Conservation (phyloP, 2,329 filamentous ascomycete genomes). For the Aspergillus piperis region DNA sequence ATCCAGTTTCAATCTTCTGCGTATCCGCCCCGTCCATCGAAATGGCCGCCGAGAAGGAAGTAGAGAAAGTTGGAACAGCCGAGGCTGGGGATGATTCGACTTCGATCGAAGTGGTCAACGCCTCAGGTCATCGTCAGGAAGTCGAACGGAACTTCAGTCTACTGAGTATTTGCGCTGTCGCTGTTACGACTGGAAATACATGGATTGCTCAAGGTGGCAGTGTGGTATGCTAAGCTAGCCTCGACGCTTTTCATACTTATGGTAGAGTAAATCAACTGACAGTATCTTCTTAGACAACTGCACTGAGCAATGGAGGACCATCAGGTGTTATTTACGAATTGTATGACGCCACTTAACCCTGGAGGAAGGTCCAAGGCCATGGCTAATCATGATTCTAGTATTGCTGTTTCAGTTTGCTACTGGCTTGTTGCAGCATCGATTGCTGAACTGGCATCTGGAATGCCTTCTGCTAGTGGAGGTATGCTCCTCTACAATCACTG, state of each 20-base stretch:
- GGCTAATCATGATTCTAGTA: conserved; percentile 29
- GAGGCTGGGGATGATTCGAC: conserved; percentile 30
- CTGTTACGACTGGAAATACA: conserved; percentile 64
- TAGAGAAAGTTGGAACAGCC: conserved; percentile 27
- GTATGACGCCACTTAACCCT: conserved; percentile 24
- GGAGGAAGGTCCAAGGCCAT: not conserved
- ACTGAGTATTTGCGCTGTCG: conserved; percentile 60
- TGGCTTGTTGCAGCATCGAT: conserved; percentile 61
- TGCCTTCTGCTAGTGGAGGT: conserved; percentile 61
- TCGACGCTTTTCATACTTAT: too few species aligned
- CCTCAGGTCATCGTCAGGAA: conserved; percentile 65
- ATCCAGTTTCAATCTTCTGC: not conserved
- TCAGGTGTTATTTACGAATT: conserved; percentile 66
- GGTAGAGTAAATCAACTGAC: not conserved
- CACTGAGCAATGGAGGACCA: conserved; percentile 63
- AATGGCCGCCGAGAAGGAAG: conserved; percentile 20
- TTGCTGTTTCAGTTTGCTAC: conserved; percentile 55
- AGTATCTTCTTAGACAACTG: conserved; percentile 41
- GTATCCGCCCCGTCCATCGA: not conserved
- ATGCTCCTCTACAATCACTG: conserved; percentile 13
- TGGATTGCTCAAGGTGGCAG: conserved; percentile 66
- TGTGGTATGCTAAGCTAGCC: conserved; percentile 46
- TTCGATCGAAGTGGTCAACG: conserved; percentile 57
- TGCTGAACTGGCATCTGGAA: conserved; percentile 62
- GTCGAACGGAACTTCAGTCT: conserved; percentile 64